phyloP scores from a whole-genome alignment of 1,284 basidiomycete species.

The Naganishia albida region DNA sequence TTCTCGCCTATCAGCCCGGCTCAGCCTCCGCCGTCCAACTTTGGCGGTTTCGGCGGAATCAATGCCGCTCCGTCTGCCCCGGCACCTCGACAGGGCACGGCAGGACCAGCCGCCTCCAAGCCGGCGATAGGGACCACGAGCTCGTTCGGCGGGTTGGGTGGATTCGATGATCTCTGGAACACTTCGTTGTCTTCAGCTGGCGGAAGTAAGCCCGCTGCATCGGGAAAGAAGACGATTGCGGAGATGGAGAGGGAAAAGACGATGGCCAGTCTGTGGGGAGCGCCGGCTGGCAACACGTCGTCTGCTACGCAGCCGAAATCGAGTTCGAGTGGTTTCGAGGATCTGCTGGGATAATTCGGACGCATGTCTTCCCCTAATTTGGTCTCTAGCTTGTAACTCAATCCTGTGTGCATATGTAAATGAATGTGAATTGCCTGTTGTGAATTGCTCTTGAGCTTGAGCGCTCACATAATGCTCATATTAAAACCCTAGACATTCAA shows the following conservation, averaged over 20 bases:
- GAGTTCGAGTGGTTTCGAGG: slow-evolving; percentile 20
- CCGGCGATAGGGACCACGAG: slow-evolving; percentile 32
- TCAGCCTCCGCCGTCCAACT: slow-evolving; percentile 11
- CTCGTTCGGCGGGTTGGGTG: slow-evolving; percentile 38
- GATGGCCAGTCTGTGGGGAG: slow-evolving; percentile 70
- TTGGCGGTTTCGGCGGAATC: background rate
- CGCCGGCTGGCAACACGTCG: background rate
- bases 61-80: slow-evolving; percentile 31
- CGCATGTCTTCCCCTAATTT: background rate
- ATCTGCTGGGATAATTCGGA: slow-evolving; percentile 22
- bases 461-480: background rate
- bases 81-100: slow-evolving; percentile 31
- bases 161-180: slow-evolving; percentile 88
- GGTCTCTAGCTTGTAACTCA: no score
- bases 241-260: slow-evolving; percentile 84
- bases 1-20: slow-evolving; percentile 30
- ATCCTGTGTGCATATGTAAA: background rate
- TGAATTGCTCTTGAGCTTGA: background rate
- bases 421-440: background rate
- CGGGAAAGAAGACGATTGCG: slow-evolving; percentile 70
- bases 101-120: slow-evolving; percentile 41
- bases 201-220: slow-evolving; percentile 35
- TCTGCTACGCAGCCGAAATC: slow-evolving; percentile 8
- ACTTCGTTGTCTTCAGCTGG: slow-evolving; percentile 67
- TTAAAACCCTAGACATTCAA: slow-evolving; percentile 34